Evolutionary conservation across 2,329 filamentous ascomycete species (phyloP).

Genomic region (Colletotrichum sp.): DNA sequence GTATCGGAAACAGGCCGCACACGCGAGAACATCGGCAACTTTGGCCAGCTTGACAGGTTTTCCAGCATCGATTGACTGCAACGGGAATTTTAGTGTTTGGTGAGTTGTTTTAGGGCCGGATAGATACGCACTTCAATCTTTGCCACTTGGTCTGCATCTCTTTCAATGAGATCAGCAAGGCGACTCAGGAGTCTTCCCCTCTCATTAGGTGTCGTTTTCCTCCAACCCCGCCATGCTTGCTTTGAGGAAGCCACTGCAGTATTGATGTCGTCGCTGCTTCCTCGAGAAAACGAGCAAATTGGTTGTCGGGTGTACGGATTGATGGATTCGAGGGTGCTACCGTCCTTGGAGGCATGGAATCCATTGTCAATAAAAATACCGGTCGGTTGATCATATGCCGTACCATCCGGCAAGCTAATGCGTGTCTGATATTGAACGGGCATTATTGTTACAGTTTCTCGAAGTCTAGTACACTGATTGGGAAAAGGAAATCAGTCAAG

Average conservation of each 20-base stretch:
- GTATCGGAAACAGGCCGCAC: not conserved
- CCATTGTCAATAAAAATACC: not conserved
- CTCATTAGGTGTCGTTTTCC: not conserved
- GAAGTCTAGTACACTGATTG: too few species aligned
- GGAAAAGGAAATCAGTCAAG: not conserved
- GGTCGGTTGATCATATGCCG: not conserved
- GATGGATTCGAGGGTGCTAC: not conserved
- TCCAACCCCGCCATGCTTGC: not conserved
- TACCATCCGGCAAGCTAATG: not conserved
- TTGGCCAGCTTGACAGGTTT: not conserved
- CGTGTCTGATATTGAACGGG: not conserved
- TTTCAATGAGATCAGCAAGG: not conserved
- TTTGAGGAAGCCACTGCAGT: not conserved
- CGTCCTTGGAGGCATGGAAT: not conserved
- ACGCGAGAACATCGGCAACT: not conserved
- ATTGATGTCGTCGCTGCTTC: not conserved
- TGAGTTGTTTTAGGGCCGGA: not conserved
- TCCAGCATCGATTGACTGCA: not conserved
- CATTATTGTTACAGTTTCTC: too few species aligned
- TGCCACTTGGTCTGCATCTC: not conserved
- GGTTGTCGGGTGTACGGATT: not conserved
- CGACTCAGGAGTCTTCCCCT: not conserved
- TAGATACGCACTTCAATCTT: not conserved
- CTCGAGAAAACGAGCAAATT: not conserved
- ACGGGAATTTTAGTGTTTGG: not conserved